phyloP scores from a whole-genome alignment of 441 rosid species.

The Sinapis alba region DNA sequence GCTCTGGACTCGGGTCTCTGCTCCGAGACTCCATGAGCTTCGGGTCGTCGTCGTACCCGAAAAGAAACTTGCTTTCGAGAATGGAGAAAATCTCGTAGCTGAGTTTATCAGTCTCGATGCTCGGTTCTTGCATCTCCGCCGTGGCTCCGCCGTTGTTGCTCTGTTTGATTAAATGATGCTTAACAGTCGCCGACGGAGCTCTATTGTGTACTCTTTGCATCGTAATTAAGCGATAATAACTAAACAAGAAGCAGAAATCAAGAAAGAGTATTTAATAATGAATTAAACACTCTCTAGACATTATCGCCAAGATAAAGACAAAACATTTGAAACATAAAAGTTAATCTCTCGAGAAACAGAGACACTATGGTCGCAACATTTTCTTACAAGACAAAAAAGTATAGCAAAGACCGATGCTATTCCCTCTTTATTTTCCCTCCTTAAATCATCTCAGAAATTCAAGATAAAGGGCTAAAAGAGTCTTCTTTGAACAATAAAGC shows the following conservation, averaged over 20 bases:
- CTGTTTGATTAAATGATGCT: conserved; percentile 27
- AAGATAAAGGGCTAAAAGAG: conserved; percentile 19
- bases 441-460: conserved; percentile 2
- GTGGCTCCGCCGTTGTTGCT: conserved; percentile 15
- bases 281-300: conserved; percentile 27
- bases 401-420: neutral
- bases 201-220: conserved; percentile 38
- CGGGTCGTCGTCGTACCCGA: conserved; percentile 84
- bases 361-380: conserved; percentile 20
- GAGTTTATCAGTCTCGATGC: conserved; percentile 90
- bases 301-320: conserved; percentile 38
- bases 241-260: neutral
- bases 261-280: conserved; percentile 13
- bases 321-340: neutral
- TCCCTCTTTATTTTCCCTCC: conserved; percentile 31
- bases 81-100: conserved; percentile 97
- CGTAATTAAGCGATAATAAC: conserved; percentile 16
- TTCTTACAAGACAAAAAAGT: conserved; percentile 1
- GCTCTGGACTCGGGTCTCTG: conserved; percentile 50
- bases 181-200: neutral
- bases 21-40: conserved; percentile 82
- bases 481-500: conserved; percentile 34
- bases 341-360: conserved; percentile 26
- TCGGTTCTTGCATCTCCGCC: conserved; percentile 73
- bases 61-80: conserved; percentile 86